Percentiles rank a stretch among this genome's conserved stretches.
Conservation (phyloP, 2,329 filamentous ascomycete species). For the Leptographium radiaticola region DNA sequence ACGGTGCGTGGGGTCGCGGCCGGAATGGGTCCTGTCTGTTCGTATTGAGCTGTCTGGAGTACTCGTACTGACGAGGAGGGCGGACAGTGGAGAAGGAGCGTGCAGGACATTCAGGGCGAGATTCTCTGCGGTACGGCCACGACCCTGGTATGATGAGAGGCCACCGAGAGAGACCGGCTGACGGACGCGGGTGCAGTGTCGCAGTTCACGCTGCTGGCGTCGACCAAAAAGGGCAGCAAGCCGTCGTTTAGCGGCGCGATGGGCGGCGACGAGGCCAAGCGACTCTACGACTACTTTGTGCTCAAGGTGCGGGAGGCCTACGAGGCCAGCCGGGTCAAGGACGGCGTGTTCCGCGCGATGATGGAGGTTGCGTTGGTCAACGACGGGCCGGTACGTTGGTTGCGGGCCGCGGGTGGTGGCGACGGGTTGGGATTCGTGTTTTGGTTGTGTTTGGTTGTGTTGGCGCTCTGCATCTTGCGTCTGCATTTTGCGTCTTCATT, state of each 20-base stretch:
- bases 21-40: neutral
- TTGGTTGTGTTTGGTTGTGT: neutral
- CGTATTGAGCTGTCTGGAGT: too few relatives aligned
- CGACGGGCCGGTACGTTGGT: slow-evolving; percentile 50
- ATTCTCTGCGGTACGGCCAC: slow-evolving; percentile 68
- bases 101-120: slow-evolving; percentile 80
- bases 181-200: slow-evolving; percentile 48
- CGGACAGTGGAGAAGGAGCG: slow-evolving; percentile 73
- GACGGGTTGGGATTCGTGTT: too few relatives aligned
- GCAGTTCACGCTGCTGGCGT: slow-evolving; percentile 87
- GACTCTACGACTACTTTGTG: slow-evolving; percentile 75
- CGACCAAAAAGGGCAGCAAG: slow-evolving; percentile 90
- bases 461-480: neutral
- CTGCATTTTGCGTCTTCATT: neutral
- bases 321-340: slow-evolving; percentile 61
- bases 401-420: too few relatives aligned
- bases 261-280: slow-evolving; percentile 61
- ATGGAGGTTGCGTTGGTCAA: slow-evolving; percentile 95
- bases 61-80: too few relatives aligned
- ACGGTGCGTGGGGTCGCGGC: slow-evolving; percentile 30
- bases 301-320: slow-evolving; percentile 63
- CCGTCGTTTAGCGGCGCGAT: slow-evolving; percentile 90
- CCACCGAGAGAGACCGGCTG: neutral
- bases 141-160: neutral
- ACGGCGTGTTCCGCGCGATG: slow-evolving; percentile 97